Base-by-base conservation (phyloP, 441 rosid genomes). In the Aquilaria agallochum region DNA sequence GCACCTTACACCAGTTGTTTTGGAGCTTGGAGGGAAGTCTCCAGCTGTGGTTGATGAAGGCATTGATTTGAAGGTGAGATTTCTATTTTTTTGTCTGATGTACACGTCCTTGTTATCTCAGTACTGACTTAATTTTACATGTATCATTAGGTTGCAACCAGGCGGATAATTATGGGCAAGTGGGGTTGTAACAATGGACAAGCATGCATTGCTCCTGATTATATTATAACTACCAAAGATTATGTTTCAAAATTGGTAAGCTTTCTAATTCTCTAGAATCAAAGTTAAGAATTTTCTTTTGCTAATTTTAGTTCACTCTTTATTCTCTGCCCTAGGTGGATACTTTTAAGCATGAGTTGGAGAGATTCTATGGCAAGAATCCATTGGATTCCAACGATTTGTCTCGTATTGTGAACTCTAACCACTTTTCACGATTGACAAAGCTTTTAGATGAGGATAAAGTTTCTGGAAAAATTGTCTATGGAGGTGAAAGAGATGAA, bases 401-500 rank as follows among this genome's bases (percentile, higher is more conserved):
- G 68, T 85, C 98, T 11, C 92, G 90, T 56, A 84, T 95, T 44
- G 96, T 95, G 55, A 95, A 84, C 73, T 71, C 84, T 11, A 85
- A 77, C 67, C 99, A 95, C 81, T 92, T 87, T 66, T 59, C 74
- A 63, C 96, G 99, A n/a, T 13, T 95, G 61, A 54, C 78, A 54
- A 95, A 86, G 73, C 72, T 92, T 63, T 63, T 95, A 69, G 99
- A 92, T 33, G 99, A 95, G 49, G 89, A 84, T 32, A 83, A 88
- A 67, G 92, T 90, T 70, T 81, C 88, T 62, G 80, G 79, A 15
- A 95, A 88, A 71, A 85, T 95, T 59, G 78, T 92, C 67, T 54
- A 77, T 54, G 99, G 99, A 34, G 97, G 98, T 66, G 80, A 84
- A 78, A 87, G 77, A 61, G 89, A 92, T 72, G 58, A 80, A 70